Evolutionary conservation across 1,139 yeast genomes (phyloP).

Genomic region (Protomyces inundatus): DNA sequence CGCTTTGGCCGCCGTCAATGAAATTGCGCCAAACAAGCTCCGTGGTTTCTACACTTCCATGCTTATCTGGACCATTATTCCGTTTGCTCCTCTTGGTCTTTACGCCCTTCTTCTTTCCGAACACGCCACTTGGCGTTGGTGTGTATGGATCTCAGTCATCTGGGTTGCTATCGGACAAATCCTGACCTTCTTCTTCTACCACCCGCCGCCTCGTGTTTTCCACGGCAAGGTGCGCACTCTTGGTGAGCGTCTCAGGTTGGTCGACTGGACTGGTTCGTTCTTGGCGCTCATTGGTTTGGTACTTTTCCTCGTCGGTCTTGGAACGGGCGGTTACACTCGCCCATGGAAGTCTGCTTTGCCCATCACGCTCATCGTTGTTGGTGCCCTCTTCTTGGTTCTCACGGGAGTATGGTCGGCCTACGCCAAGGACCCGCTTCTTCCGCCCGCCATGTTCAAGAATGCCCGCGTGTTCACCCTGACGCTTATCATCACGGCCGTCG

Average conservation of each 20-base stretch:
- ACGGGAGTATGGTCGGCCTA: constrained; percentile 6
- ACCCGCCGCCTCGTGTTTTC: constrained; percentile 19
- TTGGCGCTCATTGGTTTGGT: constrained; percentile 11
- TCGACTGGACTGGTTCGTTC: constrained; percentile 11
- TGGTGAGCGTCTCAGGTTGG: background rate
- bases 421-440: constrained; percentile 11
- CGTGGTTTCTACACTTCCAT: constrained; percentile 23
- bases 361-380: constrained; percentile 5
- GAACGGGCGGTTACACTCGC: constrained; percentile 16
- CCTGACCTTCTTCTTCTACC: constrained; percentile 25
- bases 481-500: constrained; percentile 20
- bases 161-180: constrained; percentile 21
- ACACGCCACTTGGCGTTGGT: constrained; percentile 21
- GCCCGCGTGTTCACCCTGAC: constrained; percentile 20
- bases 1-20: constrained; percentile 22
- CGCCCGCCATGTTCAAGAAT: constrained; percentile 22
- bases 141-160: constrained; percentile 15
- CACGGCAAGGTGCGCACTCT: constrained; percentile 2
- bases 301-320: constrained; percentile 22
- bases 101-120: constrained; percentile 14
- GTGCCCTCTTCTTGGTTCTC: constrained; percentile 4
- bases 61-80: constrained; percentile 23
- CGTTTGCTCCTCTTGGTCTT: constrained; percentile 15
- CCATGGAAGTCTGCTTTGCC: constrained; percentile 17
- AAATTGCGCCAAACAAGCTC: constrained; percentile 19